Conservation (phyloP, 352 stramenopile genomes). For the Globisporangium spiculum region DNA sequence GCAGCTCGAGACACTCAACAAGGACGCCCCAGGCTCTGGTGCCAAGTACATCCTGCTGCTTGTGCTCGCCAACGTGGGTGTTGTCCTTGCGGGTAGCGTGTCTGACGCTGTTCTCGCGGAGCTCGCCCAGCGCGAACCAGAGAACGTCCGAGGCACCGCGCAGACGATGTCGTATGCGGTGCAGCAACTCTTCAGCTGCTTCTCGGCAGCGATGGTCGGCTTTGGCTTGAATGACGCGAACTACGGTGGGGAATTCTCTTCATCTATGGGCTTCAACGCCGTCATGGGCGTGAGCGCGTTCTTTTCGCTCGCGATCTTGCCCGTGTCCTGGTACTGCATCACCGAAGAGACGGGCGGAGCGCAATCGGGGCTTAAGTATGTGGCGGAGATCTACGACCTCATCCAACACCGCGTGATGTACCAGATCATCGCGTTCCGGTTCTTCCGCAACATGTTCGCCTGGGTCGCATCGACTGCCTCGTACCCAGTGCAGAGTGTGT, state of each 20-base stretch:
- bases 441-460: not conserved
- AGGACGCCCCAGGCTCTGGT: not conserved
- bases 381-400: not conserved
- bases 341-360: not conserved
- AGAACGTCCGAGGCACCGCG: not conserved
- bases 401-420: not conserved
- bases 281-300: not conserved
- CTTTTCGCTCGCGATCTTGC: not conserved
- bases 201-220: not conserved
- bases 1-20: not conserved
- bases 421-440: not conserved
- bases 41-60: not conserved
- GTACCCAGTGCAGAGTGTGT: not conserved
- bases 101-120: not conserved
- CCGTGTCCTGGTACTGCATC: not conserved
- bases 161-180: not conserved
- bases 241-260: not conserved
- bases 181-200: not conserved
- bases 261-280: not conserved
- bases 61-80: not conserved
- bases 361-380: not conserved
- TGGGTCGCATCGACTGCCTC: not conserved
- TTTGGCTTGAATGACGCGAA: not conserved
- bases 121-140: not conserved
- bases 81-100: not conserved